Evolutionary conservation across 2,329 filamentous ascomycete genomes (phyloP), one percentile per base, ranked within the genome.

Genomic region (Penicillium brasilianum): DNA sequence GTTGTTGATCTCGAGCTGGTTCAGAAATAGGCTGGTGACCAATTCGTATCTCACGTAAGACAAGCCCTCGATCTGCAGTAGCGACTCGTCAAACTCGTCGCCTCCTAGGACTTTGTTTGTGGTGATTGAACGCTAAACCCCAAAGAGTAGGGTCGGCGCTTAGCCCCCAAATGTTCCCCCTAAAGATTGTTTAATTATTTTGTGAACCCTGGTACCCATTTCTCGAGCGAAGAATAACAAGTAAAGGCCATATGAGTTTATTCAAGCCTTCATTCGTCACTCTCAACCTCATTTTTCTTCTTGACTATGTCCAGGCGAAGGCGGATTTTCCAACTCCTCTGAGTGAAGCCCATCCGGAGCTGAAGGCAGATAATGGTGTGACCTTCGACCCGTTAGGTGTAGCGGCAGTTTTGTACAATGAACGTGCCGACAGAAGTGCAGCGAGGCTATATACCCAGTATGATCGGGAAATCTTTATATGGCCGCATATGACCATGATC

Each of bases 351-450:
- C 50, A 53, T 16, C 32, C 50, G 4, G 32, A 39, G 32, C 50
- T 53, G n/a, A 53, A 53, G 50, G 1, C 16, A 10, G 50, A 53
- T 13, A 25, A 61, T 22, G 61, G 43, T n/a, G 67, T 75, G 32
- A 70, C 72, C 10, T 75, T 75, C 57, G 73, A 75, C 49, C 73
- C 73, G 6, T 69, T 75, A n/a, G 73, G 71, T 43, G 73, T 75
- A 18, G 73, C 73, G 0, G 73, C 73, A 0, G 66, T 75, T 18
- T 66, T 75, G 4, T 64, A 66, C 53, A 75, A 75, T 57, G 71
- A 72, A 3, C 72, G 73, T 20, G 73, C 70, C 50, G 68, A 71
- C 37, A 56, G 68, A 36, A 73, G 71, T 48, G 71, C 72, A 11
- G 72, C 71, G 16, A 62, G 67, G 32, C 64, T 75, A 4, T 75